phyloP scores from a whole-genome alignment of 768 basidiomycete species.

The Leccinellum luteum region DNA sequence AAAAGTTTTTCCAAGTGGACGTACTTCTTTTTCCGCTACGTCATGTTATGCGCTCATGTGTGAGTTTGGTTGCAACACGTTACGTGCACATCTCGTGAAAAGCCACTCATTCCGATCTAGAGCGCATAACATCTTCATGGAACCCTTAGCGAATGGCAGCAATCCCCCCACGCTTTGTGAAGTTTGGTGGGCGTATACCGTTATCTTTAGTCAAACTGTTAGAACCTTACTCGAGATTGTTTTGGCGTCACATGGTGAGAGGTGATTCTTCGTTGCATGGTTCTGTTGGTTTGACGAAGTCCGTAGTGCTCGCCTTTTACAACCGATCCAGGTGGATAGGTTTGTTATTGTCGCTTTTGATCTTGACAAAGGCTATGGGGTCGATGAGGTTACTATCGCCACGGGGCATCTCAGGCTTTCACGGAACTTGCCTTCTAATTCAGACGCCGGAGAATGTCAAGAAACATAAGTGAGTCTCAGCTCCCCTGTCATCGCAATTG shows the following conservation, averaged over 20 bases:
- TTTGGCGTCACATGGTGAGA: conserved; percentile 15
- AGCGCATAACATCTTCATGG: too few relatives aligned
- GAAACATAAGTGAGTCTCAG: conserved; percentile 8
- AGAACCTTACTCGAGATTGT: conserved; percentile 15
- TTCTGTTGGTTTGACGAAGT: not conserved
- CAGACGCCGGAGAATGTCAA: not conserved
- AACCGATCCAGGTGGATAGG: conserved; percentile 16
- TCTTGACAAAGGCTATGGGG: conserved; percentile 1
- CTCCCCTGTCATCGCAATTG: not conserved
- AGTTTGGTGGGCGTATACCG: conserved; percentile 9
- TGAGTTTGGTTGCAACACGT: not conserved
- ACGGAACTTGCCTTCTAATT: conserved; percentile 13
- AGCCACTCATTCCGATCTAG: too few relatives aligned
- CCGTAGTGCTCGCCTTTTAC: conserved; percentile 19
- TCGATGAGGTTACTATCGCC: conserved; percentile 2
- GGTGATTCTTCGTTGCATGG: too few relatives aligned
- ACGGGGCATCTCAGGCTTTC: not conserved
- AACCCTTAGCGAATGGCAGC: too few relatives aligned
- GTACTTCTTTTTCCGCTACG: conserved; percentile 27
- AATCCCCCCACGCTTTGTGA: conserved; percentile 9
- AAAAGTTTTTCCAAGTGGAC: conserved; percentile 27
- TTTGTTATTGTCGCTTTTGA: conserved; percentile 3
- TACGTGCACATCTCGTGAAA: too few relatives aligned
- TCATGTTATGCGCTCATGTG: conserved; percentile 7
- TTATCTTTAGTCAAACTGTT: not conserved